Evolutionary conservation across 352 stramenopile genomes (phyloP).

Genomic region (Globisporangium radiosum): DNA sequence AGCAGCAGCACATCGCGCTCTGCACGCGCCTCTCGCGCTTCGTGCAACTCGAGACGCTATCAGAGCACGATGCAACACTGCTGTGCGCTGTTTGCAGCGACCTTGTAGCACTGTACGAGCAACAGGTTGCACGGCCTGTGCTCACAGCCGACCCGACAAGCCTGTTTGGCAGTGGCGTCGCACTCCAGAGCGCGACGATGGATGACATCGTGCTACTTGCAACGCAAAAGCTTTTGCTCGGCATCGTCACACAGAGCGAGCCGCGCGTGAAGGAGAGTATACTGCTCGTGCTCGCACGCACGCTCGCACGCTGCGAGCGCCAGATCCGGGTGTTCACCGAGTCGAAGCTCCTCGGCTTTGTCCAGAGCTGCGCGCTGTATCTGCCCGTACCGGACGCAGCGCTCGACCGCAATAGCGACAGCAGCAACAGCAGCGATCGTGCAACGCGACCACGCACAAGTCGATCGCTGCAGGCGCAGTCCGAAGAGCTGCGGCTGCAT

Average conservation of each 20-base stretch:
- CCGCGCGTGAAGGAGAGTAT: constrained; percentile 22
- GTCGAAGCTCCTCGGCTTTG: constrained; percentile 30
- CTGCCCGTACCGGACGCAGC: constrained; percentile 34
- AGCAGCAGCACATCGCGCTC: constrained; percentile 47
- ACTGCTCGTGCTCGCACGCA: constrained; percentile 22
- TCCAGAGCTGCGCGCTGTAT: constrained; percentile 50
- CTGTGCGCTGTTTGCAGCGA: constrained; percentile 21
- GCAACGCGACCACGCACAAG: not conserved
- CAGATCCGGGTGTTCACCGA: constrained; percentile 18
- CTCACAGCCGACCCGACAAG: constrained; percentile 1
- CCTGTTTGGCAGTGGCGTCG: constrained; percentile 8
- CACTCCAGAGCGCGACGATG: constrained; percentile 22
- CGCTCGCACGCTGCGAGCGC: constrained; percentile 26
- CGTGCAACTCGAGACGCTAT: constrained; percentile 27
- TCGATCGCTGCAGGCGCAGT: constrained; percentile 18
- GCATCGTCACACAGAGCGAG: constrained; percentile 18
- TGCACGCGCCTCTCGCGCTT: constrained; percentile 63
- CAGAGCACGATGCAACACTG: constrained; percentile 8
- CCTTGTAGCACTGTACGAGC: constrained; percentile 22
- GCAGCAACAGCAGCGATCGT: not conserved
- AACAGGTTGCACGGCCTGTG: not conserved
- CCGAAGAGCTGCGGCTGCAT: constrained; percentile 55
- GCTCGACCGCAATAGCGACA: not conserved
- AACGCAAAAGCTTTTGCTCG: constrained; percentile 49
- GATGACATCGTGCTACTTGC: constrained; percentile 63